Conservation (phyloP, 2,329 filamentous ascomycete species). For the Dichotomopilus funicola region DNA sequence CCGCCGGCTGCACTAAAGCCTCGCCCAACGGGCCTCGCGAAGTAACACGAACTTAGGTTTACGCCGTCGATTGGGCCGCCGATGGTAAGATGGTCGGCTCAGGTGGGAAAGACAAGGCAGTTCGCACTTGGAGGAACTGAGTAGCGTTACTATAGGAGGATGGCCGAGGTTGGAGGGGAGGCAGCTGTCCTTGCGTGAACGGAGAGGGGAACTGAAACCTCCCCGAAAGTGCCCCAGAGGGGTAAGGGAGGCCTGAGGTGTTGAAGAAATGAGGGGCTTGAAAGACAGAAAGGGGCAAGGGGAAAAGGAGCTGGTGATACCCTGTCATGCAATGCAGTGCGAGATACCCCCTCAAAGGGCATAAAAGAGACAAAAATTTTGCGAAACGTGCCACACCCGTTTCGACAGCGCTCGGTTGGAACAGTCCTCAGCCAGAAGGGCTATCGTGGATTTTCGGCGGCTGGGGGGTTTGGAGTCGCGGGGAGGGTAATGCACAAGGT, state of each 20-base stretch:
- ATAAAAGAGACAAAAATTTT: neutral
- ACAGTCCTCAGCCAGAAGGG: too few relatives aligned
- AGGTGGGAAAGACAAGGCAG: slow-evolving; percentile 85
- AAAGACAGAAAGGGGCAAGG: neutral
- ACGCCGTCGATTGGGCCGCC: slow-evolving; percentile 89
- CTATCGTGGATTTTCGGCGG: too few relatives aligned
- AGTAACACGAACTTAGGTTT: slow-evolving; percentile 46
- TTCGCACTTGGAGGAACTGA: slow-evolving; percentile 59
- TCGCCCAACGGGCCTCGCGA: too few relatives aligned
- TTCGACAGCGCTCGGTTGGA: neutral
- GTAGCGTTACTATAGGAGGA: slow-evolving; percentile 14
- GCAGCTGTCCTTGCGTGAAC: neutral
- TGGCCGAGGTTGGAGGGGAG: neutral
- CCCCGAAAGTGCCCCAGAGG: too few relatives aligned
- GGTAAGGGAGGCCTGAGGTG: neutral
- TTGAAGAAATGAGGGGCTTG: neutral
- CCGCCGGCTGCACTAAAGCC: too few relatives aligned
- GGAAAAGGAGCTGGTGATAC: slow-evolving; percentile 20
- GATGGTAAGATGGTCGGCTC: slow-evolving; percentile 85
- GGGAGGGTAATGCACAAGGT: too few relatives aligned
- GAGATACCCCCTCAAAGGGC: too few relatives aligned
- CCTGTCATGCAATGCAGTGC: slow-evolving; percentile 11
- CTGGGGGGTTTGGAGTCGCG: too few relatives aligned
- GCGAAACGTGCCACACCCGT: neutral
- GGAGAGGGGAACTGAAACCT: too few relatives aligned